These are phyloP conservation scores for Guillardia theta DNA, from an alignment of 78 protist genomes.

Conservation along the genomic window DNA sequence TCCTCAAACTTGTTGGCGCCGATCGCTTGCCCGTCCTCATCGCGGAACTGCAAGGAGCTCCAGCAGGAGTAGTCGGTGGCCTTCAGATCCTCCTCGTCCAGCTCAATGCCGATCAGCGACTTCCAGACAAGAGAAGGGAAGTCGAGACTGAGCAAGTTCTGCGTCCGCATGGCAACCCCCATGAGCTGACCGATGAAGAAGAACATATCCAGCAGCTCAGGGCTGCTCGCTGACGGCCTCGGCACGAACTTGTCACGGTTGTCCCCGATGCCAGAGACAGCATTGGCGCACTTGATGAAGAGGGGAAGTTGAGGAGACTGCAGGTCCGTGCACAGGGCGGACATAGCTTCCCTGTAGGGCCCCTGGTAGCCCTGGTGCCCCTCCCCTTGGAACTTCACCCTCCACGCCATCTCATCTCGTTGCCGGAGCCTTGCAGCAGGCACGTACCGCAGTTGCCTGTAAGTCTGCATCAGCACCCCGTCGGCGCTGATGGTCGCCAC, in stretches of 20 bases:
- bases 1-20: neutral
- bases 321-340: slow-evolving; percentile 5
- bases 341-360: slow-evolving; percentile 30
- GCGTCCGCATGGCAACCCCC: slow-evolving; percentile 49
- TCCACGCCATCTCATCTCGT: slow-evolving; percentile 36
- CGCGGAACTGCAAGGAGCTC: slow-evolving; percentile 35
- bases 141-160: slow-evolving; percentile 40
- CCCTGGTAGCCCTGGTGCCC: slow-evolving; percentile 17
- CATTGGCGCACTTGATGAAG: slow-evolving; percentile 44
- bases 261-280: neutral
- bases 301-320: slow-evolving; percentile 20
- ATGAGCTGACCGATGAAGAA: slow-evolving; percentile 37
- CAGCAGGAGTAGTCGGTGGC: neutral
- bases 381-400: slow-evolving; percentile 36
- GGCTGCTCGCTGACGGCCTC: slow-evolving; percentile 26
- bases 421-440: neutral
- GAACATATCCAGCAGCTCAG: neutral
- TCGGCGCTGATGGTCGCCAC: neutral
- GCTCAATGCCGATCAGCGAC: slow-evolving; percentile 18
- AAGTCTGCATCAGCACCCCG: slow-evolving; percentile 34
- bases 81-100: slow-evolving; percentile 23
- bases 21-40: slow-evolving; percentile 9
- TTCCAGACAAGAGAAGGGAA: slow-evolving; percentile 51
- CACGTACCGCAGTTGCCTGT: slow-evolving; percentile 26
- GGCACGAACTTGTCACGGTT: slow-evolving; percentile 55